A percentile compares a stretch with the other conserved stretches of the same genome.
These are phyloP conservation scores for Acanthochlamys bracteata DNA, from an alignment of 106 monocot species.

Conservation along the genomic window DNA sequence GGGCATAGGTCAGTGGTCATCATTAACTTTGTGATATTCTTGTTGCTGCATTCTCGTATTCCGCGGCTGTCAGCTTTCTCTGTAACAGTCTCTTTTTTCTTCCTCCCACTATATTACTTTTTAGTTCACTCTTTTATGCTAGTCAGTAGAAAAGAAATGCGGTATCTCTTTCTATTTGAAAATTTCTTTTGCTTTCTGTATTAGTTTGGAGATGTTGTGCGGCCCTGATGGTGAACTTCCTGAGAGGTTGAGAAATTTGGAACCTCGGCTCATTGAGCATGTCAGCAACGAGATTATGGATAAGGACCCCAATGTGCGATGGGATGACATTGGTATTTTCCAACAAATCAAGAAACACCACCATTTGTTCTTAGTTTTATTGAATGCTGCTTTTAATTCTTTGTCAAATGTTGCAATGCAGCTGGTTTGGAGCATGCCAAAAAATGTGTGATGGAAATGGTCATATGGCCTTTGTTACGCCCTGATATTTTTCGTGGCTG, in stretches of 20 bases:
- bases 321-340: slow-evolving; percentile 88
- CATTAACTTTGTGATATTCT: too few relatives aligned
- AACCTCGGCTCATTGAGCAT: slow-evolving; percentile 97
- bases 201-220: slow-evolving; percentile 88
- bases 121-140: too few relatives aligned
- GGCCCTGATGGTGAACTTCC: slow-evolving; percentile 92
- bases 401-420: slow-evolving; percentile 20
- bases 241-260: slow-evolving; percentile 93
- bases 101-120: too few relatives aligned
- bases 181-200: slow-evolving; percentile 4
- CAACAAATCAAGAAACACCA: background rate
- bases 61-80: too few relatives aligned
- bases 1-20: too few relatives aligned
- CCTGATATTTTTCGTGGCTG: slow-evolving; percentile 97
- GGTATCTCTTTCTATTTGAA: background rate
- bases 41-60: too few relatives aligned
- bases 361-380: background rate
- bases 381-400: background rate
- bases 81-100: too few relatives aligned
- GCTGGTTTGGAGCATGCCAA: slow-evolving; percentile 99
- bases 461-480: slow-evolving; percentile 95
- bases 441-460: slow-evolving; percentile 99
- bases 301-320: slow-evolving; percentile 94
- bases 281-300: slow-evolving; percentile 99
- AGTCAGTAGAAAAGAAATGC: background rate